Conservation (phyloP, 306 rosid genomes). For the Cyclanthera cordifolia region DNA sequence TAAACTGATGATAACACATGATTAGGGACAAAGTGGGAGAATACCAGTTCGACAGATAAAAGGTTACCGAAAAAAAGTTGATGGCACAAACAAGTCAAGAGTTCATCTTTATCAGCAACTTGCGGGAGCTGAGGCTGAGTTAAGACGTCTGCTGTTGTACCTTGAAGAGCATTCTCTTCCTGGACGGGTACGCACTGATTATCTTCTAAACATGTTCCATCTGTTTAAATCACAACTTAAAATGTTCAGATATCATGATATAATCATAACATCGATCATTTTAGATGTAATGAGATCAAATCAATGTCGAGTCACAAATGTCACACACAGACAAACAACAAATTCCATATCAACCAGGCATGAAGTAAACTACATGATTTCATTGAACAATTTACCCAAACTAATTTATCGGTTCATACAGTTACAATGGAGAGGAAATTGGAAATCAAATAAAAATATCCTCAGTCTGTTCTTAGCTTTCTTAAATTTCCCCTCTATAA, state of each 20-base stretch:
- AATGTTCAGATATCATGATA: background rate
- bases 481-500: conserved; percentile 74
- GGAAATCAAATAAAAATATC: background rate
- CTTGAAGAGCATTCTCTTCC: conserved; percentile 91
- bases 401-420: background rate
- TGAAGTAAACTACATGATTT: no score
- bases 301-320: no score
- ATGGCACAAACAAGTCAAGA: conserved; percentile 67
- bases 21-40: conserved; percentile 66
- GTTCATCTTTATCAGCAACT: conserved; percentile 84
- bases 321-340: no score
- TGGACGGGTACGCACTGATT: conserved; percentile 55
- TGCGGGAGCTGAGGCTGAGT: conserved; percentile 92
- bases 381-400: no score
- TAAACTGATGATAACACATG: conserved; percentile 37
- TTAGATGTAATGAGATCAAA: background rate
- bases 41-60: conserved; percentile 73
- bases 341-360: no score
- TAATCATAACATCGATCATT: background rate
- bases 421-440: background rate
- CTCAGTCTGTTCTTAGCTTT: background rate
- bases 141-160: conserved; percentile 77
- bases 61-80: conserved; percentile 70
- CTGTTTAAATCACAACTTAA: conserved; percentile 2
- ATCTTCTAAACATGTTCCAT: background rate